A percentile compares a stretch with the other conserved stretches of the same genome.
Evolutionary conservation across 768 basidiomycete genomes (phyloP).

Genomic region (Leccinum pellstonianum): DNA sequence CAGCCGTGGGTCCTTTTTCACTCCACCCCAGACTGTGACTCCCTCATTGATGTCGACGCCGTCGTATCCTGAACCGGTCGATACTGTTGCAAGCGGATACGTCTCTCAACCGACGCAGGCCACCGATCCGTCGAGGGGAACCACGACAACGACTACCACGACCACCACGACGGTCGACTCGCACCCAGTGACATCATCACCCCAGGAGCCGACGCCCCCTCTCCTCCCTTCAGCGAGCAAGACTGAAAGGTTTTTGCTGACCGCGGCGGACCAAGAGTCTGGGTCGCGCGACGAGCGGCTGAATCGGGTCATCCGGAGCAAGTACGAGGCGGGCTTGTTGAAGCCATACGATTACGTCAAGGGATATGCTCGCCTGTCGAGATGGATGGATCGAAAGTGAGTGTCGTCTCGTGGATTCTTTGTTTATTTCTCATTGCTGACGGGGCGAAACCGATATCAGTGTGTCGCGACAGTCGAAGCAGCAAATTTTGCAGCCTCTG

Average conservation of each 20-base stretch:
- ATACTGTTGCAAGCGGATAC: slow-evolving; percentile 16
- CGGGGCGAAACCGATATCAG: slow-evolving; percentile 41
- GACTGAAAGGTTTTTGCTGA: slow-evolving; percentile 69
- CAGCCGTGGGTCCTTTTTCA: too few species aligned
- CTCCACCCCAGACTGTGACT: slow-evolving; percentile 42
- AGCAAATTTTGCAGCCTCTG: slow-evolving; percentile 87
- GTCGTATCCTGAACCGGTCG: slow-evolving; percentile 19
- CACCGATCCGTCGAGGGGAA: slow-evolving; percentile 23
- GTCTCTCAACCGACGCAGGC: slow-evolving; percentile 14
- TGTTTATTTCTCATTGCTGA: slow-evolving; percentile 48
- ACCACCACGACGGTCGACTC: slow-evolving; percentile 22
- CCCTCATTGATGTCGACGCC: slow-evolving; percentile 43
- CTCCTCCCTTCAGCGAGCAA: slow-evolving; percentile 74
- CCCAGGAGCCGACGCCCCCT: slow-evolving; percentile 41
- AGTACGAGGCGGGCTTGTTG: slow-evolving; percentile 93
- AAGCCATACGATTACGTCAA: slow-evolving; percentile 98
- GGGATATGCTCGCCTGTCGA: slow-evolving; percentile 85
- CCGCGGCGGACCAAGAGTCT: slow-evolving; percentile 91
- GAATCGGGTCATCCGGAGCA: slow-evolving; percentile 91
- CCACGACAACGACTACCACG: background rate
- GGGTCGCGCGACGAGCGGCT: slow-evolving; percentile 85
- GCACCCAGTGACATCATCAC: slow-evolving; percentile 3
- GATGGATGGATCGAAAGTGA: slow-evolving; percentile 95
- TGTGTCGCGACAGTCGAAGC: slow-evolving; percentile 87
- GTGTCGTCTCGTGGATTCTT: slow-evolving; percentile 17